Evolutionary conservation across 257 asterid species (phyloP).

Genomic region (Paulownia fortunei): DNA sequence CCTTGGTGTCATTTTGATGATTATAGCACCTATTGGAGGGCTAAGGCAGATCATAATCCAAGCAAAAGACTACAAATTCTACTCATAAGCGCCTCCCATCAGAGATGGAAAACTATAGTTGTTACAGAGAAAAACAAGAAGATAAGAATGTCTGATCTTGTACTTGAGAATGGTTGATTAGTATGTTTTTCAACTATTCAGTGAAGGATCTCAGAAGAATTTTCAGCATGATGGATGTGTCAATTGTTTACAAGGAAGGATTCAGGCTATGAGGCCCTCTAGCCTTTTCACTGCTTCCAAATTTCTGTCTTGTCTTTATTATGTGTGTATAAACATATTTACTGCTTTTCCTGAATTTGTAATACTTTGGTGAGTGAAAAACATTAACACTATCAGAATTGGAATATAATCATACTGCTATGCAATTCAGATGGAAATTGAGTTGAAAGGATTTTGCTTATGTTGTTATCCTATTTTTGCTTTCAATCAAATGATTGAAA

Average conservation of each 20-base stretch:
- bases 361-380: conserved; percentile 15
- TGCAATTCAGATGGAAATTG: background rate
- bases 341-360: conserved; percentile 18
- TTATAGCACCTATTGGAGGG: conserved; percentile 59
- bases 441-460: background rate
- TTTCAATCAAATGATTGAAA: background rate
- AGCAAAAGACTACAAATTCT: conserved; percentile 45
- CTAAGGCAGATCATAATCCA: conserved; percentile 48
- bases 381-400: background rate
- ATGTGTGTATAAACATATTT: conserved; percentile 37
- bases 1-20: conserved; percentile 49
- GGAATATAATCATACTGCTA: conserved; percentile 15
- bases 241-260: background rate
- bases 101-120: background rate
- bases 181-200: background rate
- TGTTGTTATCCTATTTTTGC: background rate
- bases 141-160: background rate
- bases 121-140: background rate
- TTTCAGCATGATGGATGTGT: conserved; percentile 2
- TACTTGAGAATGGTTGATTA: background rate
- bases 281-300: conserved; percentile 11
- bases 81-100: conserved; percentile 29
- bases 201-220: conserved; percentile 1
- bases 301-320: conserved; percentile 24
- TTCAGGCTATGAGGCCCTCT: background rate